Conservation (phyloP, 768 basidiomycete genomes). For the Pleurotus tuoliensis region DNA sequence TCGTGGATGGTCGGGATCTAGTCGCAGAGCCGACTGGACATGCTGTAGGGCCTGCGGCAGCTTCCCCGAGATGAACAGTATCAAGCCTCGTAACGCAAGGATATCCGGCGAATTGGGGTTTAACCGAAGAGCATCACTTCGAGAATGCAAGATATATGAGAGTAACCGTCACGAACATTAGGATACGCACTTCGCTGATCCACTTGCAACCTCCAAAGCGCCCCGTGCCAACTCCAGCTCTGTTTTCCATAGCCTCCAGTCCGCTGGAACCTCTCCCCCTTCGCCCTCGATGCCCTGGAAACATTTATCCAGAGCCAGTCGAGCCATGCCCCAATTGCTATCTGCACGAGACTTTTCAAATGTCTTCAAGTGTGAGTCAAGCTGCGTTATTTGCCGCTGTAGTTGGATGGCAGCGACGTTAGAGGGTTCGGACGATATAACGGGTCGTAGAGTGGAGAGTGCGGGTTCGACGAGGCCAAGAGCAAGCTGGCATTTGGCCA, state of each 20-base stretch:
- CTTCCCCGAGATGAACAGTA: conserved; percentile 71
- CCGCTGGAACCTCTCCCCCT: conserved; percentile 67
- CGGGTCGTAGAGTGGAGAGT: conserved; percentile 58
- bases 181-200: conserved; percentile 65
- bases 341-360: conserved; percentile 51
- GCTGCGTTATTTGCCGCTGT: conserved; percentile 51
- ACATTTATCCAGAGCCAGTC: conserved; percentile 79
- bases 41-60: conserved; percentile 72
- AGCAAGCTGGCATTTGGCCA: conserved; percentile 81
- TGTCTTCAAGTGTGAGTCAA: conserved; percentile 65
- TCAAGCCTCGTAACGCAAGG: conserved; percentile 71
- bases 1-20: conserved; percentile 72
- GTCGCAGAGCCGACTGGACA: conserved; percentile 61
- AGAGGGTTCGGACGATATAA: conserved; percentile 56
- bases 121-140: conserved; percentile 71
- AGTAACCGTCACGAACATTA: background rate
- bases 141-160: conserved; percentile 1
- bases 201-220: conserved; percentile 70
- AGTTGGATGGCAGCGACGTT: conserved; percentile 61
- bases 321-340: conserved; percentile 74
- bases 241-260: conserved; percentile 79
- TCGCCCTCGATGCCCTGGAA: conserved; percentile 70
- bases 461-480: conserved; percentile 68
- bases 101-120: conserved; percentile 76
- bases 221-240: conserved; percentile 73